Percentiles rank a stretch among this genome's conserved stretches.
Evolutionary conservation across 2,329 filamentous ascomycete species (phyloP).

Genomic region (Tolypocladium ovalisporum): DNA sequence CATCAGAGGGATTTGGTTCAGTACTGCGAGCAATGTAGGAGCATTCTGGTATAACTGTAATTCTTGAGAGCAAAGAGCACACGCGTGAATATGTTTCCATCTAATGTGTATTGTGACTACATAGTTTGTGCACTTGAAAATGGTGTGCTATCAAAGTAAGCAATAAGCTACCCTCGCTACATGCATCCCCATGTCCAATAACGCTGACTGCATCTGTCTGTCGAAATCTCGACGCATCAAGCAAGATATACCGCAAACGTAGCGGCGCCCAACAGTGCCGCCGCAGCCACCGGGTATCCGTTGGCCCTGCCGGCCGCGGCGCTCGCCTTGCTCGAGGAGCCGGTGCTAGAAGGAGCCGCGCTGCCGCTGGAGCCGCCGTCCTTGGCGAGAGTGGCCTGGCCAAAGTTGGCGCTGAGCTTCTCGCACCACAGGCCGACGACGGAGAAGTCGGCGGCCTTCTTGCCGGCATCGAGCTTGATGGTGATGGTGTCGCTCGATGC

Average conservation of each 20-base stretch:
- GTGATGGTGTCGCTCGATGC: slow-evolving; percentile 7
- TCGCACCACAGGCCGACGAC: slow-evolving; percentile 14
- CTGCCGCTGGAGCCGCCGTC: neutral
- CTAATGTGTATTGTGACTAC: neutral
- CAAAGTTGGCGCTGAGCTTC: slow-evolving; percentile 12
- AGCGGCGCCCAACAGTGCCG: neutral
- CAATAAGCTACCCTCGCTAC: neutral
- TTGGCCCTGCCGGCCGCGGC: neutral
- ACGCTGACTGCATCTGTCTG: neutral
- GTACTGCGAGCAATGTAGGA: no score
- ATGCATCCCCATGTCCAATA: neutral
- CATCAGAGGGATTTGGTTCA: no score
- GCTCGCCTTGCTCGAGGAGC: neutral
- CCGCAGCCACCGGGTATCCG: neutral
- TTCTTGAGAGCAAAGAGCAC: neutral
- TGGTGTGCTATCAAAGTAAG: no score
- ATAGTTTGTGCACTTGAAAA: no score
- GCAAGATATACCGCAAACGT: neutral
- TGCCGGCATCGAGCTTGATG: slow-evolving; percentile 13
- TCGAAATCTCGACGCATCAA: neutral
- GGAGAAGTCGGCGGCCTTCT: slow-evolving; percentile 11
- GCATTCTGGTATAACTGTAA: no score
- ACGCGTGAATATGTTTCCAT: neutral
- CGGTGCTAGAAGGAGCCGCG: neutral
- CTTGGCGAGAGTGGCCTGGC: slow-evolving; percentile 8